Evolutionary conservation across 1,284 basidiomycete species (phyloP), one percentile per base, ranked within the genome.

Genomic region (Mrakiaceae sp.): DNA sequence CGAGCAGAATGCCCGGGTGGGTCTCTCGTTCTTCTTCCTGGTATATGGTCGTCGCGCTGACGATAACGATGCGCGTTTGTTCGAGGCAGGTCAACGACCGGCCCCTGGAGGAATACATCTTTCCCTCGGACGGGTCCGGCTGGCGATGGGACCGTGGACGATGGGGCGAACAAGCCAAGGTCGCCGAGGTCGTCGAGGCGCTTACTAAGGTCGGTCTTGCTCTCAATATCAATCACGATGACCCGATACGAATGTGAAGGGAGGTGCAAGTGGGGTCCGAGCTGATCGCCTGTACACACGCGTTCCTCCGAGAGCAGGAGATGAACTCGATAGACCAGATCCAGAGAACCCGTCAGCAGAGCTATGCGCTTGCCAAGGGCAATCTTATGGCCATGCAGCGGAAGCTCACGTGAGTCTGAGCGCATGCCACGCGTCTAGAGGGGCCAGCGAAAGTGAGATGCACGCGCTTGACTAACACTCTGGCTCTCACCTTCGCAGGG

Each of bases 361-460:
- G 85, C 72, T 99, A 99, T 78, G 95, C 94, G 73, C 79, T 95
- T 27, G 89, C 93, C 62, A 99, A 98, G 77, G 92, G 94, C 0
- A 87, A 89, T 56, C 79, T 98, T 66, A 85, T 86, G n/a, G 87
- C 91, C 73, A 85, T 98, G 80, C 91, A 97, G 74, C 85, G 95
- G 69, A 97, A 93, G 83, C 90, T 90, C 81, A 85, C 84, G 90
- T 94, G 73, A 70, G 86, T 78, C 40, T 11, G 27, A 27, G 27
- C 27, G 27, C 27, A 27, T 27, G 27, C 27, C 27, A 27, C 27
- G 27, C 27, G 27, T 27, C 27, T 27, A 27, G 27, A 27, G 27
- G 27, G 27, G 27, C 27, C 27, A 1, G 1, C 39, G 46, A 56
- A 65, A 12, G 67, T 66, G 43, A 48, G 50, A 46, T 27, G 27